These are phyloP conservation scores for Chalaropsis ovoidea DNA, from an alignment of 2,329 filamentous ascomycete genomes.

Conservation along the genomic window DNA sequence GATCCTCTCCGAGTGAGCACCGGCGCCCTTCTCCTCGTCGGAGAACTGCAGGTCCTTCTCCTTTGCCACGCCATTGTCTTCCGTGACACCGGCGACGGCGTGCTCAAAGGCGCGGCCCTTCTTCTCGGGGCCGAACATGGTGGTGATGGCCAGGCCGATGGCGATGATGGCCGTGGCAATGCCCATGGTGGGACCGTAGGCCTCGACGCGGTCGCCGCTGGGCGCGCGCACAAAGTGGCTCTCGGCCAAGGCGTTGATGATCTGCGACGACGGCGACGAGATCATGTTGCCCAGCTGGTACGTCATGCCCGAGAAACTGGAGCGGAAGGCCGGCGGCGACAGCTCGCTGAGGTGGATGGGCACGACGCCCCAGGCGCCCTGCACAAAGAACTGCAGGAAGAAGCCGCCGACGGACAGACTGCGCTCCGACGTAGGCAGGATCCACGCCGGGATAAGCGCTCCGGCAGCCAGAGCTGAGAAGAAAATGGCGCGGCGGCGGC, in stretches of 20 bases:
- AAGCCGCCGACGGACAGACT: constrained; percentile 55
- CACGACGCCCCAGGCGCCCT: constrained; percentile 68
- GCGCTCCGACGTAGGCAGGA: constrained; percentile 50
- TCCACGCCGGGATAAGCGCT: constrained; percentile 58
- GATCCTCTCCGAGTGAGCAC: constrained; percentile 13
- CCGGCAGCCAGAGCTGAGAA: constrained; percentile 49
- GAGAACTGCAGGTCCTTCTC: constrained; percentile 24
- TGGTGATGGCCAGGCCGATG: constrained; percentile 55
- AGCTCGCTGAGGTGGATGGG: constrained; percentile 71
- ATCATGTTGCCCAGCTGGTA: constrained; percentile 73
- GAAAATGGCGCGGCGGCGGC: constrained; percentile 60
- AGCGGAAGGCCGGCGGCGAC: constrained; percentile 60
- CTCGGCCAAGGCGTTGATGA: constrained; percentile 65
- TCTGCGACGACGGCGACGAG: constrained; percentile 59
- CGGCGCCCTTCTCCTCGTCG: constrained; percentile 24
- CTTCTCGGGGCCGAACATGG: constrained; percentile 63
- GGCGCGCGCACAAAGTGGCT: constrained; percentile 44
- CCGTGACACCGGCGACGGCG: constrained; percentile 35
- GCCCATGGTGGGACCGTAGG: constrained; percentile 66
- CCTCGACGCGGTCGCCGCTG: constrained; percentile 50
- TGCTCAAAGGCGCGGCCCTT: constrained; percentile 60
- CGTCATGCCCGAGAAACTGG: constrained; percentile 62
- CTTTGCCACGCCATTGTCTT: constrained; percentile 19
- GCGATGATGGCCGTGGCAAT: constrained; percentile 68
- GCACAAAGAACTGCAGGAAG: constrained; percentile 71